These are phyloP conservation scores for Setaria viridis DNA, from an alignment of 202 grass and related monocot genomes.

Conservation along the genomic window DNA sequence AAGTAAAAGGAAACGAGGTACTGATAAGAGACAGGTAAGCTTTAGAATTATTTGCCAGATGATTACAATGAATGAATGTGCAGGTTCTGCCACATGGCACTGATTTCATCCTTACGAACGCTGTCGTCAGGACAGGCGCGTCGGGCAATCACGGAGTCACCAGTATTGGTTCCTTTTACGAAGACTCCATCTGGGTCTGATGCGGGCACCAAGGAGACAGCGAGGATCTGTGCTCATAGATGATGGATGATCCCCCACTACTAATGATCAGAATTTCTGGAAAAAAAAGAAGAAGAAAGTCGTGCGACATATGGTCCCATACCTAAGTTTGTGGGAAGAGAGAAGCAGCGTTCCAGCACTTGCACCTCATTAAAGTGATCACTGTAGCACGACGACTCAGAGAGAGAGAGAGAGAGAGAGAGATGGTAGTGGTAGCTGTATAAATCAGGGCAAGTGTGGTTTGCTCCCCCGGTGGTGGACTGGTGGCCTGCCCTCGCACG, in stretches of 20 bases:
- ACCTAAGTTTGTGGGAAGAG: neutral
- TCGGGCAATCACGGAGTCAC: neutral
- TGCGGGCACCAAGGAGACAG: constrained; percentile 30
- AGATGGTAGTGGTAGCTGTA: constrained; percentile 19
- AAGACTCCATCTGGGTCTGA: neutral
- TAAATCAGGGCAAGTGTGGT: constrained; percentile 52
- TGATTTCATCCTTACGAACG: neutral
- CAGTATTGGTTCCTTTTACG: neutral
- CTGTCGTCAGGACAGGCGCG: neutral
- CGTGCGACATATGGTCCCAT: constrained; percentile 20
- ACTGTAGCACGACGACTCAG: neutral
- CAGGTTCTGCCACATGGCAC: neutral
- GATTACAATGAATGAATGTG: neutral
- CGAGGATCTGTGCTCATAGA: neutral
- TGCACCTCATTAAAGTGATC: constrained; percentile 21
- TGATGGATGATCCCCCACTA: neutral
- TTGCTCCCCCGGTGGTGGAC: constrained; percentile 35
- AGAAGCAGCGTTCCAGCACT: constrained; percentile 22
- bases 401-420: constrained; percentile 15
- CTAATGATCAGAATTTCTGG: neutral
- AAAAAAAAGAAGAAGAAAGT: constrained; percentile 8
- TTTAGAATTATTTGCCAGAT: neutral
- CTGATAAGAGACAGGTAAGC: neutral
- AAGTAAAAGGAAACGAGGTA: too few species aligned
- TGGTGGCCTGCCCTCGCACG: constrained; percentile 55